Evolutionary conservation across 768 basidiomycete species (phyloP).

Genomic region (Daedaleopsis nitida): DNA sequence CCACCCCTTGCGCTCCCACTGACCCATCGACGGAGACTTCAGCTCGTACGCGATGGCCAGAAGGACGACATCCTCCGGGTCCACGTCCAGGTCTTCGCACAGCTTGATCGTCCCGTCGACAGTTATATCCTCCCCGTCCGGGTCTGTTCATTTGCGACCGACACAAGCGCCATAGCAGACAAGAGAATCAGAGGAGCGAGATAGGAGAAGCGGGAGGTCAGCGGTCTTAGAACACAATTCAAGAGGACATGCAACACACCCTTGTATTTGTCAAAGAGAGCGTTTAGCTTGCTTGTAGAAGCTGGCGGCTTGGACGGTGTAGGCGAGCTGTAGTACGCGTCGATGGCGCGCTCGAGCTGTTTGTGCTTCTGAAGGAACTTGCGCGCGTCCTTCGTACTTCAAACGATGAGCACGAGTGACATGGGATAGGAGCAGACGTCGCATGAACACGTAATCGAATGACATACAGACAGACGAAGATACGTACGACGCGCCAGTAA

Average conservation of each 20-base stretch:
- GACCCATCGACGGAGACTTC: constrained; percentile 71
- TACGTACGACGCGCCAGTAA: constrained; percentile 75
- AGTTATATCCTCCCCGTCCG: constrained; percentile 62
- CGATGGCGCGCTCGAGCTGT: constrained; percentile 70
- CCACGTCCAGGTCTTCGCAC: constrained; percentile 67
- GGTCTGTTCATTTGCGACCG: constrained; percentile 41
- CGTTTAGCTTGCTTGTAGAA: constrained; percentile 38
- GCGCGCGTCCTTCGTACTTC: constrained; percentile 55
- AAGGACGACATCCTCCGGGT: constrained; percentile 82
- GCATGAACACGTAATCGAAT: too few relatives aligned
- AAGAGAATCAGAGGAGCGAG: too few relatives aligned
- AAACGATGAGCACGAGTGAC: neutral
- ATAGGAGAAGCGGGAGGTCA: too few relatives aligned
- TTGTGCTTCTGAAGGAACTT: constrained; percentile 72
- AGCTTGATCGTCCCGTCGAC: constrained; percentile 81
- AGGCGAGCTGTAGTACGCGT: constrained; percentile 70
- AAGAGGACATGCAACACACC: constrained; percentile 30
- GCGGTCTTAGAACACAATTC: too few relatives aligned
- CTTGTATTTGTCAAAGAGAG: constrained; percentile 46
- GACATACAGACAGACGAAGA: neutral
- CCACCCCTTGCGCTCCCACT: constrained; percentile 75
- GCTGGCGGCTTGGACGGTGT: constrained; percentile 15
- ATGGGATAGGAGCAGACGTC: neutral
- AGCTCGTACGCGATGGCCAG: constrained; percentile 82
- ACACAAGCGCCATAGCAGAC: neutral